Percentiles rank a stretch among this genome's conserved stretches.
phyloP scores from a whole-genome alignment of 371 early-diverging fungal species.

The Mucor indicus region DNA sequence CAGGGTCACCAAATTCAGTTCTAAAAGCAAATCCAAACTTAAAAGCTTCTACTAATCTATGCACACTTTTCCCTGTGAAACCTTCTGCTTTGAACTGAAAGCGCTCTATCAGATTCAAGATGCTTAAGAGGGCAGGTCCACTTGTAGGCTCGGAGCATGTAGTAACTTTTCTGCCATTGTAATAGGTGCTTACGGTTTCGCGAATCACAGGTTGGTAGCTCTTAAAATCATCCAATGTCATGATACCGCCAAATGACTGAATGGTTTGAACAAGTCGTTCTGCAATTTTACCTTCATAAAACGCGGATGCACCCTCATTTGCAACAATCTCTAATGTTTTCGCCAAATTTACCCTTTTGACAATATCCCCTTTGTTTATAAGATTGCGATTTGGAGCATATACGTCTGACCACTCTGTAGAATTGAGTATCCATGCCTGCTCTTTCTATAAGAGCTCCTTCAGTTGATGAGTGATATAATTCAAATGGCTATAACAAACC shows the following conservation, averaged over 20 bases:
- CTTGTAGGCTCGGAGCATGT: slow-evolving; percentile 76
- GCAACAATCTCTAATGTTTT: slow-evolving; percentile 81
- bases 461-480: too few relatives aligned
- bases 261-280: slow-evolving; percentile 67
- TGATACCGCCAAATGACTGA: slow-evolving; percentile 73
- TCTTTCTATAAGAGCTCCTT: too few relatives aligned
- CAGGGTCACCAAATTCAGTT: slow-evolving; percentile 82
- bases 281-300: slow-evolving; percentile 91
- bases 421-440: slow-evolving; percentile 31
- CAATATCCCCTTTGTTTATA: slow-evolving; percentile 65
- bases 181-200: slow-evolving; percentile 64
- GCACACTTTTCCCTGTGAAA: slow-evolving; percentile 55
- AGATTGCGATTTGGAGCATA: slow-evolving; percentile 73
- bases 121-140: slow-evolving; percentile 78
- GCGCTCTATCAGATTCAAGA: slow-evolving; percentile 88
- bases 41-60: slow-evolving; percentile 87
- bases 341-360: slow-evolving; percentile 74
- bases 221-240: slow-evolving; percentile 80
- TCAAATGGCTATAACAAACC: too few relatives aligned
- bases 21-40: slow-evolving; percentile 90
- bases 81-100: slow-evolving; percentile 65
- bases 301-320: slow-evolving; percentile 77
- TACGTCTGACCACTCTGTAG: slow-evolving; percentile 42
- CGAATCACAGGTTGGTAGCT: slow-evolving; percentile 65
- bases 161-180: slow-evolving; percentile 73